Evolutionary conservation across 202 grass and related monocot species (phyloP).

Genomic region (Miscanthus sacchariflorus): DNA sequence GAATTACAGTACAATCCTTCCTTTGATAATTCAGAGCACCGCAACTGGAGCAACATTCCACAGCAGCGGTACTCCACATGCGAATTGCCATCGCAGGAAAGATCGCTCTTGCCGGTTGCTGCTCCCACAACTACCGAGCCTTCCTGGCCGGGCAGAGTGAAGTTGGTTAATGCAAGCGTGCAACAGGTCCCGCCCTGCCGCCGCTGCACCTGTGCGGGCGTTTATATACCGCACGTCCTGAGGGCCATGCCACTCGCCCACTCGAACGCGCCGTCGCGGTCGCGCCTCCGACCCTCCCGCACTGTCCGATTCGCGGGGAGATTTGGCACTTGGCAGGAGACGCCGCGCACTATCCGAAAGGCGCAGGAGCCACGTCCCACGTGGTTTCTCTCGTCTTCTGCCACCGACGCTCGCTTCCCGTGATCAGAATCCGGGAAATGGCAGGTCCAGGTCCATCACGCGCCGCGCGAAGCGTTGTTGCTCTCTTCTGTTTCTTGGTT

Average conservation of each 20-base stretch:
- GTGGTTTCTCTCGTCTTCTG: background rate
- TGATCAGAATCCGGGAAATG: slow-evolving; percentile 35
- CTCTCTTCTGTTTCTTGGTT: slow-evolving; percentile 38
- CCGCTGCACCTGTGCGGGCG: background rate
- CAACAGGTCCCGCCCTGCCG: background rate
- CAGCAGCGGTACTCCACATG: background rate
- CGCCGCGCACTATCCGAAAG: background rate
- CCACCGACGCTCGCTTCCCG: slow-evolving; percentile 31
- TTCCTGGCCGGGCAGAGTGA: background rate
- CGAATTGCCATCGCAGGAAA: slow-evolving; percentile 8
- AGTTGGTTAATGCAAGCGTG: slow-evolving; percentile 16
- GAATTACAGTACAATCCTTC: background rate
- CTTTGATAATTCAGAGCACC: background rate
- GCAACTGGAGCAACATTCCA: background rate
- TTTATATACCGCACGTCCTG: slow-evolving; percentile 40
- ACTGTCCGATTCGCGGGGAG: background rate
- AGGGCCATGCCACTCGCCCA: background rate
- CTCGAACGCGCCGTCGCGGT: background rate
- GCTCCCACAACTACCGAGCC: background rate
- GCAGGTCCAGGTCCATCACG: background rate
- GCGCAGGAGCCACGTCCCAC: background rate
- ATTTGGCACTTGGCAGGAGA: background rate
- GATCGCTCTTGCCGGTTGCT: background rate
- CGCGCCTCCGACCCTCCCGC: background rate
- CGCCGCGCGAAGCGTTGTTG: slow-evolving; percentile 18